Evolutionary conservation across 768 basidiomycete species (phyloP), one percentile per base, ranked within the genome.

Genomic region (Dentipellis fragilis): DNA sequence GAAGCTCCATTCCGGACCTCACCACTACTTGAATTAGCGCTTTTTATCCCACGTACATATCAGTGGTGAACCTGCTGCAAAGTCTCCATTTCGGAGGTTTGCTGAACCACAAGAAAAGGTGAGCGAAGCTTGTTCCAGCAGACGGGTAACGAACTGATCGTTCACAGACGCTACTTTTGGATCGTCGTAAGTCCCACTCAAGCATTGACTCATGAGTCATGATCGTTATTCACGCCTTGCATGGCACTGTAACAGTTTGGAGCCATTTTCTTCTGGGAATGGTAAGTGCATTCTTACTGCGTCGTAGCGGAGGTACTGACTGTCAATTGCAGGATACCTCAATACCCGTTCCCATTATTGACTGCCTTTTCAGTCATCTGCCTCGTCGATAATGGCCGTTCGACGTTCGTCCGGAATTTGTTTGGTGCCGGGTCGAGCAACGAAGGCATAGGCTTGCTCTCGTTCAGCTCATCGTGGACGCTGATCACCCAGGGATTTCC

Each of bases 401-500:
- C 72, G 52, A 57, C 62, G 2, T 72, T 77, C 54, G 69, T 79
- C 5, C 70, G 67, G 51, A 70, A 70, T 56, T 53, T 71, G 8
- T 70, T 71, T 52, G 72, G 72, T 52, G 78, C 73, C 7, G 78
- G 77, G 1, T 76, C 75, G 1, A 74, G 72, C 59, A 79, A 79
- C 61, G 78, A 79, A 63, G 78, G 78, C 11, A 69, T 79, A 12
- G 78, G 78, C 4, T 55, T 79, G 47, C 62, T 77, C 38, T 75
- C 73, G 36, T 77, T 79, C 60, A 66, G 72, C 53, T 71, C 75
- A 21, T 73, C 73, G 46, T 79, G 78, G 78, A 79, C 77, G 6
- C 67, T 81, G 19, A 80, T 81, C 58, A 75, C 75, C 1, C 79
- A 81, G 62, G 79, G 78, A 4, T 73, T 66, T 48, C 80, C 80